These are phyloP conservation scores for Cordyceps javanica DNA, from an alignment of 2,329 filamentous ascomycete species.

Conservation along the genomic window DNA sequence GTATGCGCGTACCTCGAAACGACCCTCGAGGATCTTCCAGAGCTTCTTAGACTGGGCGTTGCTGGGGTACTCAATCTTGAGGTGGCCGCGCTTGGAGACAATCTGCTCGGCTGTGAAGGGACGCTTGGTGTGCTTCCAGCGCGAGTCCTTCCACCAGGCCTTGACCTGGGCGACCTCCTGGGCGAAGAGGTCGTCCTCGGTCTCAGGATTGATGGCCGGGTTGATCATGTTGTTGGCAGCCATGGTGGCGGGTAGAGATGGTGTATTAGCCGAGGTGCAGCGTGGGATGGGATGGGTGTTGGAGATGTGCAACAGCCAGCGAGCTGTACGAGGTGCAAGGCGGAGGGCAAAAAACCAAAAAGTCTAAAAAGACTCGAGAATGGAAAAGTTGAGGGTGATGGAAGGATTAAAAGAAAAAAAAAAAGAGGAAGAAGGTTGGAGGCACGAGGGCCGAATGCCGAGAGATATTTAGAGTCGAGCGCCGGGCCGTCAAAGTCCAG, in stretches of 20 bases:
- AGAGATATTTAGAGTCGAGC: slow-evolving; percentile 18
- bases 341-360: neutral
- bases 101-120: slow-evolving; percentile 96
- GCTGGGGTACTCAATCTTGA: slow-evolving; percentile 88
- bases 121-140: slow-evolving; percentile 89
- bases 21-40: slow-evolving; percentile 79
- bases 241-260: slow-evolving; percentile 35
- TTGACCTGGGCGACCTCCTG: slow-evolving; percentile 84
- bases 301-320: neutral
- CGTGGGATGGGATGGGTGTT: neutral
- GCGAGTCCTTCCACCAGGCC: slow-evolving; percentile 86
- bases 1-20: slow-evolving; percentile 64
- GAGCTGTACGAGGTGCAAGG: neutral
- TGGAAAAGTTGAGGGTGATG: slow-evolving; percentile 8
- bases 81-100: slow-evolving; percentile 85
- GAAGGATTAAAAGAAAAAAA: slow-evolving; percentile 14
- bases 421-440: slow-evolving; percentile 13
- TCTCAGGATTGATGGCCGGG: slow-evolving; percentile 47
- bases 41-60: slow-evolving; percentile 89
- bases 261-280: slow-evolving; percentile 10
- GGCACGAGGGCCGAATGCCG: slow-evolving; percentile 2
- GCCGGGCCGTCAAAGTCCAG: slow-evolving; percentile 13
- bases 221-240: slow-evolving; percentile 58
- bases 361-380: slow-evolving; percentile 8
- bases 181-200: slow-evolving; percentile 62